Conservation (phyloP, 2,329 filamentous ascomycete genomes). For the Aspergillus sojae region DNA sequence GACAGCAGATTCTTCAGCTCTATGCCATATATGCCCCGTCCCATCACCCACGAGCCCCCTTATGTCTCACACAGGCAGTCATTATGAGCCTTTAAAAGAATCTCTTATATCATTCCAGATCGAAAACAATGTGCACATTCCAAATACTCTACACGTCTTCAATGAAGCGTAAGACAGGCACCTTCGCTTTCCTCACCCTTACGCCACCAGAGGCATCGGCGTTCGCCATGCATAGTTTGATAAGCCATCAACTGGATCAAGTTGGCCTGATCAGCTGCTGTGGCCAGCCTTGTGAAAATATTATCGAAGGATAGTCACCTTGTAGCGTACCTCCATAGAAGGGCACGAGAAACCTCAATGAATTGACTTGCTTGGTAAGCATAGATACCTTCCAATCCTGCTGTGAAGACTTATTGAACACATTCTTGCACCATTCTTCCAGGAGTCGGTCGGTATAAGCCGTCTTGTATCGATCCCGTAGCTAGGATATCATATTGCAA, state of each 20-base stretch:
- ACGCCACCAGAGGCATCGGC: neutral
- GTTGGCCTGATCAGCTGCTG: neutral
- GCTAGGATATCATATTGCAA: neutral
- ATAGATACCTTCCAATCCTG: neutral
- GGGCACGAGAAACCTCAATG: neutral
- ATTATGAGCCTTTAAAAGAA: neutral
- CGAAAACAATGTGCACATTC: neutral
- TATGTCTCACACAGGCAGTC: neutral
- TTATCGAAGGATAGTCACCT: neutral
- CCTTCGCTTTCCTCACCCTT: neutral
- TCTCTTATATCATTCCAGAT: neutral
- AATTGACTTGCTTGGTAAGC: neutral
- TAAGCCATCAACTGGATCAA: neutral
- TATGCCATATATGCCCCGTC: neutral
- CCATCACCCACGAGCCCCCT: neutral
- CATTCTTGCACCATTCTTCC: too few species aligned
- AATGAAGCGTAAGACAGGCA: neutral
- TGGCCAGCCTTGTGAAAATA: neutral
- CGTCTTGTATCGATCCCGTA: too few species aligned
- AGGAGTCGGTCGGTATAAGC: too few species aligned
- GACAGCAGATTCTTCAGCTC: neutral
- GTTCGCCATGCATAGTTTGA: neutral
- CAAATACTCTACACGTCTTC: rapidly evolving
- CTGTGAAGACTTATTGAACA: too few species aligned
- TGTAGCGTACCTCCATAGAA: neutral